These are phyloP conservation scores for Sequoiadendron giganteum DNA, from an alignment of 75 land plant genomes.

Conservation along the genomic window DNA sequence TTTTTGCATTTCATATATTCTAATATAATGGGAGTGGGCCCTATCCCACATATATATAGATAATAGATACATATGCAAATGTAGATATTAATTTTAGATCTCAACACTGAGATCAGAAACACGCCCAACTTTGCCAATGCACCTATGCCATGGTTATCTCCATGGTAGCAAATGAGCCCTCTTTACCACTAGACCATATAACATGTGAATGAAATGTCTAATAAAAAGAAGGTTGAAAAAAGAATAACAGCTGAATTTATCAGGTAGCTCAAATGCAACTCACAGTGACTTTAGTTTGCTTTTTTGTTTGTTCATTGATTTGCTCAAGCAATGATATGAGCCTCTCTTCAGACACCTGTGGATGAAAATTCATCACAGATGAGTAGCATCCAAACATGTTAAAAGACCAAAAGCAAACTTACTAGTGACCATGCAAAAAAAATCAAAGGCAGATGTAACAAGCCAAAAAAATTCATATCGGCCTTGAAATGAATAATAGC, in stretches of 20 bases:
- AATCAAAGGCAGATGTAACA: background rate
- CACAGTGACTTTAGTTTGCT: conserved; percentile 96
- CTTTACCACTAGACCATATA: background rate
- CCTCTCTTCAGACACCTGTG: conserved; percentile 93
- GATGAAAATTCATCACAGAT: background rate
- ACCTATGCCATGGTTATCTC: background rate
- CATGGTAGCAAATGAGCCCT: background rate
- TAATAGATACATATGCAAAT: no score
- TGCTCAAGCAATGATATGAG: conserved; percentile 92
- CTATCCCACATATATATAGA: no score
- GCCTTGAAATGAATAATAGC: background rate
- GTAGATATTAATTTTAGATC: background rate
- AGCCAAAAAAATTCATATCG: background rate
- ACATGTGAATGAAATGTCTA: background rate
- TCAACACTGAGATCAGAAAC: background rate
- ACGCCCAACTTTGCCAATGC: background rate
- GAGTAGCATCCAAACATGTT: background rate
- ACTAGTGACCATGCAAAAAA: background rate
- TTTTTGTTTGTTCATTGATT: conserved; percentile 92
- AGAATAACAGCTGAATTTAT: background rate
- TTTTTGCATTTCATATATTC: no score
- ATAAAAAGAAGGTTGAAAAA: background rate
- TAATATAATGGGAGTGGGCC: no score
- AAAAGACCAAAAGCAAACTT: background rate
- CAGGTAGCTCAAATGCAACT: conserved; percentile 23